phyloP scores from a whole-genome alignment of 768 basidiomycete genomes.

The Gloeostereum incarnatum region DNA sequence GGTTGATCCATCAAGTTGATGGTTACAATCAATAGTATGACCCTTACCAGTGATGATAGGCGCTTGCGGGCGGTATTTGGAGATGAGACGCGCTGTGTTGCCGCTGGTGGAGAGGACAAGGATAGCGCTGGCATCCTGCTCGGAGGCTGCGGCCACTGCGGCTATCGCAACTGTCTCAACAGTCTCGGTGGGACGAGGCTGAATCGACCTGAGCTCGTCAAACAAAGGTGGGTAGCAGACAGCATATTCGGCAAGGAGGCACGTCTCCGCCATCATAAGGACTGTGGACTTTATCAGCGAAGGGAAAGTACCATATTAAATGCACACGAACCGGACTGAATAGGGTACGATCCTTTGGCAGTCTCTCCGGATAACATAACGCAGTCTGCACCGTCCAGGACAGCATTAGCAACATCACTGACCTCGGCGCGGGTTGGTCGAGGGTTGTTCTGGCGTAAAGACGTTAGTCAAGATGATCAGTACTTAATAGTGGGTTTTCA shows the following conservation, averaged over 20 bases:
- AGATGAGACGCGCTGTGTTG: conserved; percentile 89
- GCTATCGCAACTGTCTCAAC: conserved; percentile 95
- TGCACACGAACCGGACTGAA: conserved; percentile 71
- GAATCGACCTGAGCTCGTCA: conserved; percentile 74
- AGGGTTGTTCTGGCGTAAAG: conserved; percentile 76
- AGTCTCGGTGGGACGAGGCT: conserved; percentile 85
- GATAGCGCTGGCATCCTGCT: conserved; percentile 93
- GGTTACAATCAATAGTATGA: too few species aligned
- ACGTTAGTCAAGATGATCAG: conserved; percentile 8
- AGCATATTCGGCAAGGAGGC: conserved; percentile 90
- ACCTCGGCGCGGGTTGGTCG: conserved; percentile 98
- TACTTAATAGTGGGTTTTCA: conserved; percentile 8
- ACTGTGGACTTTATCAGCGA: conserved; percentile 34
- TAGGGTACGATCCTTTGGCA: conserved; percentile 94
- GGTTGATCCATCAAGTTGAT: too few species aligned
- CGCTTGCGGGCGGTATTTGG: conserved; percentile 90
- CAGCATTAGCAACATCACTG: conserved; percentile 98
- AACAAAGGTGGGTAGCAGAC: conserved; percentile 94
- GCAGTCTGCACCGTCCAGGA: conserved; percentile 97
- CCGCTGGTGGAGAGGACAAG: conserved; percentile 95
- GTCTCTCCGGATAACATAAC: conserved; percentile 99
- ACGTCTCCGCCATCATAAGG: conserved; percentile 99
- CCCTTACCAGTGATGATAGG: conserved; percentile 91
- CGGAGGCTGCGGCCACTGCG: conserved; percentile 89
- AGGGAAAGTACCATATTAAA: neutral